phyloP scores from a whole-genome alignment of 192 early-diverging fungal species.

The Jimgerdemannia flammicorona region DNA sequence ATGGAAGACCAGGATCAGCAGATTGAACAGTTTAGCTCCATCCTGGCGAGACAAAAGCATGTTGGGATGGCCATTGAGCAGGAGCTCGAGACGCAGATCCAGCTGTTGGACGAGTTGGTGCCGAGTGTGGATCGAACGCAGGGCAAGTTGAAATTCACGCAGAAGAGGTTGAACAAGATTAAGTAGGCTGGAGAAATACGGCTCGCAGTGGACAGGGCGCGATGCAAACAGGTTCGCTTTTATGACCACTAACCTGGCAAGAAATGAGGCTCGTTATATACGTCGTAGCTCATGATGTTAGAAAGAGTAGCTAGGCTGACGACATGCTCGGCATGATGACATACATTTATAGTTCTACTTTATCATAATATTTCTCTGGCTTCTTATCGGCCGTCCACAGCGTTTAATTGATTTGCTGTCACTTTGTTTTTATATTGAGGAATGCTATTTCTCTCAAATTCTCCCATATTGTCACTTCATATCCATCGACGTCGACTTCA shows the following conservation, averaged over 20 bases:
- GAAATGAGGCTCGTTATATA: too few species aligned
- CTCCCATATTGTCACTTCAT: too few species aligned
- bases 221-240: too few species aligned
- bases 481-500: too few species aligned
- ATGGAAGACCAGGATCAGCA: slow-evolving; percentile 84
- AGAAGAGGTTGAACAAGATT: slow-evolving; percentile 76
- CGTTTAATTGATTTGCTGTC: too few species aligned
- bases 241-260: too few species aligned
- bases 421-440: too few species aligned
- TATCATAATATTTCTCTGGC: too few species aligned
- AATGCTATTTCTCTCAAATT: too few species aligned
- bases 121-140: slow-evolving; percentile 73
- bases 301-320: neutral
- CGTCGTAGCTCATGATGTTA: neutral
- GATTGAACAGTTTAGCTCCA: slow-evolving; percentile 68
- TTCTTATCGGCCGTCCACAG: too few species aligned
- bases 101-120: slow-evolving; percentile 81
- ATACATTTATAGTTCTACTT: neutral
- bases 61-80: slow-evolving; percentile 83
- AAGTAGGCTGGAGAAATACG: slow-evolving; percentile 26
- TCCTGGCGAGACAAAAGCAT: slow-evolving; percentile 80
- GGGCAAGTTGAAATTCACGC: slow-evolving; percentile 68
- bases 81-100: slow-evolving; percentile 91
- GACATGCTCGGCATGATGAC: neutral
- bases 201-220: neutral